These are phyloP conservation scores for Hamigera avellanea DNA, from an alignment of 495 filamentous ascomycete species.

Conservation along the genomic window DNA sequence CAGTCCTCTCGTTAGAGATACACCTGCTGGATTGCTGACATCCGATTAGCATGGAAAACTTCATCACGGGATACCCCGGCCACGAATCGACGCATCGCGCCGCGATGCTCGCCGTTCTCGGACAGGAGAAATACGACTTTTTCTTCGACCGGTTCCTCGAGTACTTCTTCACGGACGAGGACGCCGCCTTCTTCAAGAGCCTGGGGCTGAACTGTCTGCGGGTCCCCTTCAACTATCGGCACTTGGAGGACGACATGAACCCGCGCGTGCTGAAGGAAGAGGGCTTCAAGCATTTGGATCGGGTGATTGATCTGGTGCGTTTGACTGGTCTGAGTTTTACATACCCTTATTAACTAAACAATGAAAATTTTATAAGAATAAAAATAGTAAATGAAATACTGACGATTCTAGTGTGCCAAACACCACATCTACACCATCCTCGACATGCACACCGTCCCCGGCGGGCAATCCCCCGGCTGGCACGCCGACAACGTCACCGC, in stretches of 20 bases:
- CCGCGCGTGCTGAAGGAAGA: slow-evolving; percentile 43
- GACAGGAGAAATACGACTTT: slow-evolving; percentile 34
- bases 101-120: slow-evolving; percentile 43
- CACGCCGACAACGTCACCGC: slow-evolving; percentile 44
- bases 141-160: slow-evolving; percentile 44
- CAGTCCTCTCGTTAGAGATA: too few relatives aligned
- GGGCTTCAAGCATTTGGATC: slow-evolving; percentile 49
- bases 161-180: slow-evolving; percentile 50
- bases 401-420: slow-evolving; percentile 31
- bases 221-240: slow-evolving; percentile 53
- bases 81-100: slow-evolving; percentile 45
- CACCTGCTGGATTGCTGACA: too few relatives aligned
- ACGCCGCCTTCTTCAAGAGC: slow-evolving; percentile 48
- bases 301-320: slow-evolving; percentile 38
- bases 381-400: too few relatives aligned
- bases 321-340: neutral
- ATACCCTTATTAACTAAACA: neutral
- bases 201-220: slow-evolving; percentile 51
- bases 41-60: slow-evolving; percentile 62
- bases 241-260: slow-evolving; percentile 54
- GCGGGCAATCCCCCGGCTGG: slow-evolving; percentile 56
- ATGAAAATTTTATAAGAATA: neutral
- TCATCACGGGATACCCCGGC: slow-evolving; percentile 55
- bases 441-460: slow-evolving; percentile 52
- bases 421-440: slow-evolving; percentile 49